Conservation (phyloP, 2,329 filamentous ascomycete species). For the Blastomyces parvus region DNA sequence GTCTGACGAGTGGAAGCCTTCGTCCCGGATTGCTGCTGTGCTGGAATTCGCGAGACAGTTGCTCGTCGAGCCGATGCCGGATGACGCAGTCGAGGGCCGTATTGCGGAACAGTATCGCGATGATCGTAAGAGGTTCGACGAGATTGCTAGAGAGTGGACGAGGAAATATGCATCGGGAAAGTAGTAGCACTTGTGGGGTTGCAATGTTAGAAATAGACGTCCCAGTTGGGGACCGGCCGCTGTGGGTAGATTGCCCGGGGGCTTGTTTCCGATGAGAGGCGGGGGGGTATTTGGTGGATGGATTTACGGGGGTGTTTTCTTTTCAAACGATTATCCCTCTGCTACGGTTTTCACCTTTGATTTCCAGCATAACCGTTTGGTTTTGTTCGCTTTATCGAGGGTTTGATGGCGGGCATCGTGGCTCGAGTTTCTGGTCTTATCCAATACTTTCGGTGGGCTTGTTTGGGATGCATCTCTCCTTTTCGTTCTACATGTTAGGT, state of each 20-base stretch:
- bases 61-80: constrained; percentile 70
- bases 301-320: neutral
- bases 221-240: neutral
- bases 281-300: neutral
- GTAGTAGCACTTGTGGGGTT: neutral
- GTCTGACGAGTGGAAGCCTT: constrained; percentile 84
- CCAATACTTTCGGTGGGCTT: neutral
- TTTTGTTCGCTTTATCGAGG: neutral
- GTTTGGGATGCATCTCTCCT: neutral
- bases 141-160: constrained; percentile 65
- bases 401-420: neutral
- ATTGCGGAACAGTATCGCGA: constrained; percentile 77
- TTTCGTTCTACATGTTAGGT: neutral
- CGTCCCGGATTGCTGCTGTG: constrained; percentile 63
- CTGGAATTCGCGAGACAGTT: constrained; percentile 67
- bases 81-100: constrained; percentile 76
- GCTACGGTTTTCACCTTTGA: neutral
- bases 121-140: constrained; percentile 60
- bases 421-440: neutral
- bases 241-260: neutral
- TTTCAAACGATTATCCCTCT: neutral
- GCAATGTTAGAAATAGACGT: neutral
- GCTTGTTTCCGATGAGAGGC: neutral
- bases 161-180: constrained; percentile 54
- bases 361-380: neutral